Evolutionary conservation across 371 early-diverging fungal genomes (phyloP), one percentile per base, ranked within the genome.

Genomic region (Mucor sp.): DNA sequence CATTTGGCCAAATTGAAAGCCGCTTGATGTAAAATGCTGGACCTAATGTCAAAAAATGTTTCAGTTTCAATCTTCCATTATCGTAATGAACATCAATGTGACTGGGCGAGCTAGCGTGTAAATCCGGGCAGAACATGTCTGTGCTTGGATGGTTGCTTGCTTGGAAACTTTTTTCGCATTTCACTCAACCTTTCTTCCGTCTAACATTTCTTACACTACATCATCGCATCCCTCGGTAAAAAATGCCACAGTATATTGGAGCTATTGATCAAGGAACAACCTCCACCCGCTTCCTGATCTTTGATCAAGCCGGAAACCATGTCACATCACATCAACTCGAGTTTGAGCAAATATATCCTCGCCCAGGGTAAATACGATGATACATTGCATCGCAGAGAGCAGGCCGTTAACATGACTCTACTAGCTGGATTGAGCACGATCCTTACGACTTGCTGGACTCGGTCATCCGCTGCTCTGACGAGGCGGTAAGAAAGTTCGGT

Each of bases 231-330:
- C 25, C 12, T 3, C 41, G 17, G 50, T 62, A 55, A 55, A 55
- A 62, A 50, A 78, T 74, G 72, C 73, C 69, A 25, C 60, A 71
- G 37, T 90, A 88, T 74, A 77, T 98, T 55, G 96, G 94, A 47
- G 86, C 98, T 69, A 94, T 98, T 62, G 98, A 98, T 79, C 95
- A 98, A 79, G 98, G 98, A 70, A 98, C 98, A 12, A 91, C 94
- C 14, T 94, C 94, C 17, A 89, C 97, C 28, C 89, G 98, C 14
- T 96, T 97, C 82, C 87, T 98, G 37, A 89, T 98, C 63, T 97
- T 98, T 78, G 93, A 97, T 78, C 73, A 83, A 50, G 78, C 75
- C 23, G 97, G 95, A 63, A 74, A 82, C 55, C 85, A 93, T 21
- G 89, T 96, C 28, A 85, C 91, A 17, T 83, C 84, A 27, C 91